A percentile compares a stretch with the other conserved stretches of the same genome.
Evolutionary conservation across 495 filamentous ascomycete genomes (phyloP).

Genomic region (Penicillium cosmopolitanum): DNA sequence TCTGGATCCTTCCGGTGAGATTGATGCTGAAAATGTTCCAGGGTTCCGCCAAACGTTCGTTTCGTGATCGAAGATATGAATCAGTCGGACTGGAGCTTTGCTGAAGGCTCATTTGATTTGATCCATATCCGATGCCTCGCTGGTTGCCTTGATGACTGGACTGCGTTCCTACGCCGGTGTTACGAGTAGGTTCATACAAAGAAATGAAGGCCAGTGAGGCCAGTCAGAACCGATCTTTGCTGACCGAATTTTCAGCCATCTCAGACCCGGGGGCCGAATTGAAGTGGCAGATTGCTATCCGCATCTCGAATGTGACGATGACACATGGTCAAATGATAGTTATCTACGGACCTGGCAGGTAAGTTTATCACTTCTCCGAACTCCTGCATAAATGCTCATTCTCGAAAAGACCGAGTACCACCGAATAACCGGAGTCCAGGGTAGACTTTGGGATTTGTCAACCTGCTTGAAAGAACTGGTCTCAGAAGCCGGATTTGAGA

Average conservation of each 20-base stretch:
- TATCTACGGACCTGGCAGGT: constrained; percentile 20
- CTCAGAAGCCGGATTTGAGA: constrained; percentile 22
- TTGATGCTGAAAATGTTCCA: constrained; percentile 15
- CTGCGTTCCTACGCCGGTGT: constrained; percentile 18
- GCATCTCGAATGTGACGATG: constrained; percentile 19
- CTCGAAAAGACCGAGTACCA: constrained; percentile 27
- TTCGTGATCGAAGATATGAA: constrained; percentile 43
- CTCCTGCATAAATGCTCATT: neutral
- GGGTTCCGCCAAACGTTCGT: constrained; percentile 38
- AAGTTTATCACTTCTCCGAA: neutral
- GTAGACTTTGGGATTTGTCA: constrained; percentile 20
- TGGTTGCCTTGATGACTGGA: constrained; percentile 37
- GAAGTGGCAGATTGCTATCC: constrained; percentile 22
- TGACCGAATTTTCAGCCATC: constrained; percentile 15
- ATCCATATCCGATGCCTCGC: constrained; percentile 43
- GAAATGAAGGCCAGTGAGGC: neutral
- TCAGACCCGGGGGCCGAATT: constrained; percentile 28
- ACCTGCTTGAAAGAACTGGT: constrained; percentile 10
- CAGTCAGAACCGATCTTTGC: neutral
- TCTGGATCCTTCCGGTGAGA: neutral
- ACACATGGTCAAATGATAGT: constrained; percentile 20
- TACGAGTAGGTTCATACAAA: constrained; percentile 14
- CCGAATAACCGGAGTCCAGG: constrained; percentile 26
- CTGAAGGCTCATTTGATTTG: constrained; percentile 34
- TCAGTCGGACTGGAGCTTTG: constrained; percentile 38